These are phyloP conservation scores for Arachis monticola DNA, from an alignment of 331 rosid genomes.

Conservation along the genomic window DNA sequence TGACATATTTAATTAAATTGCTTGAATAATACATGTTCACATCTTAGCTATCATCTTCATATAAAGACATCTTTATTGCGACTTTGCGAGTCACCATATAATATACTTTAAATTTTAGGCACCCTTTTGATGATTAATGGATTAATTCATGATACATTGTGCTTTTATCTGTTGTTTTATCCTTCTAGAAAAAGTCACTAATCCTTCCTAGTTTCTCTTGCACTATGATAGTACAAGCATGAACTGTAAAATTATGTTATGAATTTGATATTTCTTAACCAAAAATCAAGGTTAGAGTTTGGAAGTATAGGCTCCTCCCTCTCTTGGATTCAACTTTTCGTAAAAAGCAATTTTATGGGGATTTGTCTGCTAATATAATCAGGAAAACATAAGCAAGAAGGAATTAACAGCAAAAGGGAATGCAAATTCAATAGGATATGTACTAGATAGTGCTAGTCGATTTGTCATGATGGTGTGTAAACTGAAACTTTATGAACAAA, in stretches of 20 bases:
- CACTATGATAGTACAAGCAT: not conserved
- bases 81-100: too few relatives aligned
- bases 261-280: not conserved
- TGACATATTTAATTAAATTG: too few relatives aligned
- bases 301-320: not conserved
- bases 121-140: not conserved
- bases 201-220: not conserved
- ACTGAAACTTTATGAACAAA: not conserved
- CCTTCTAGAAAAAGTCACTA: not conserved
- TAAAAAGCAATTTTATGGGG: not conserved
- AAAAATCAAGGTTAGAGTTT: not conserved
- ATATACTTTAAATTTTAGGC: not conserved
- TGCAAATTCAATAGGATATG: not conserved
- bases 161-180: not conserved
- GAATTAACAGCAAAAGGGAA: not conserved
- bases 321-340: not conserved
- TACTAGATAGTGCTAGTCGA: not conserved
- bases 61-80: too few relatives aligned
- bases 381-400: not conserved
- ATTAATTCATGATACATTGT: not conserved
- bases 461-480: not conserved
- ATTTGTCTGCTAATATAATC: not conserved
- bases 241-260: not conserved
- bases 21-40: too few relatives aligned
- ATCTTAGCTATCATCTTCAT: too few relatives aligned